A percentile compares a stretch with the other conserved stretches of the same genome.
Evolutionary conservation across 768 basidiomycete species (phyloP).

Genomic region (Bullera alba): DNA sequence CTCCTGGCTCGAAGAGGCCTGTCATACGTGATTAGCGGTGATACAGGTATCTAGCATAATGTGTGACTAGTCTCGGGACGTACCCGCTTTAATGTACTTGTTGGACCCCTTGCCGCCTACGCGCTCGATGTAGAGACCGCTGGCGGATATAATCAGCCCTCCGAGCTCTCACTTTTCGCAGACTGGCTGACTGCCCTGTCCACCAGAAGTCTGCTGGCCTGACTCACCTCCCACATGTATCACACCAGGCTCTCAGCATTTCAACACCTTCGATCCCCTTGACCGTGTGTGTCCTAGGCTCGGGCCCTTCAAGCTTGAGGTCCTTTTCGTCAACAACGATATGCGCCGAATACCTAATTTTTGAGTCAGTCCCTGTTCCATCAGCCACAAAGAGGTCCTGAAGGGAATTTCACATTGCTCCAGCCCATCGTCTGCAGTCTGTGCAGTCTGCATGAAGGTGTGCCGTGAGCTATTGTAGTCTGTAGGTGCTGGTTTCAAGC

Average conservation of each 20-base stretch:
- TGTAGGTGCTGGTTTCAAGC: background rate
- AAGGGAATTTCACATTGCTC: conserved; percentile 6
- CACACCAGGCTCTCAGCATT: conserved; percentile 18
- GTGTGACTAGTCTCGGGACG: background rate
- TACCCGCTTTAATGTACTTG: conserved; percentile 14
- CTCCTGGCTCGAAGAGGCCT: conserved; percentile 18
- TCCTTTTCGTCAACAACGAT: background rate
- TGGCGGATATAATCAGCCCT: background rate
- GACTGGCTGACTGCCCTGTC: too few species aligned
- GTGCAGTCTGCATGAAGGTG: conserved; percentile 8
- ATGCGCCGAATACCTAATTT: conserved; percentile 15
- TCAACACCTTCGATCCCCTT: conserved; percentile 11
- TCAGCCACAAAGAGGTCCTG: background rate
- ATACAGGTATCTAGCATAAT: background rate
- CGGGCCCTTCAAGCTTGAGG: conserved; percentile 6
- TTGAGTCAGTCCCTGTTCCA: background rate
- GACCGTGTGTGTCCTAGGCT: conserved; percentile 11
- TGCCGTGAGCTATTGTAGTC: background rate
- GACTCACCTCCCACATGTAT: conserved; percentile 12
- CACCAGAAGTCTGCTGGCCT: too few species aligned
- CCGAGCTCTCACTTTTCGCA: background rate
- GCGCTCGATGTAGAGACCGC: conserved; percentile 8
- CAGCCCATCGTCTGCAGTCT: conserved; percentile 18
- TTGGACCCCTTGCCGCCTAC: background rate
- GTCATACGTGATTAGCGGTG: background rate